Conservation (phyloP, 2,329 filamentous ascomycete species). For the Hymenoscyphus scutula region DNA sequence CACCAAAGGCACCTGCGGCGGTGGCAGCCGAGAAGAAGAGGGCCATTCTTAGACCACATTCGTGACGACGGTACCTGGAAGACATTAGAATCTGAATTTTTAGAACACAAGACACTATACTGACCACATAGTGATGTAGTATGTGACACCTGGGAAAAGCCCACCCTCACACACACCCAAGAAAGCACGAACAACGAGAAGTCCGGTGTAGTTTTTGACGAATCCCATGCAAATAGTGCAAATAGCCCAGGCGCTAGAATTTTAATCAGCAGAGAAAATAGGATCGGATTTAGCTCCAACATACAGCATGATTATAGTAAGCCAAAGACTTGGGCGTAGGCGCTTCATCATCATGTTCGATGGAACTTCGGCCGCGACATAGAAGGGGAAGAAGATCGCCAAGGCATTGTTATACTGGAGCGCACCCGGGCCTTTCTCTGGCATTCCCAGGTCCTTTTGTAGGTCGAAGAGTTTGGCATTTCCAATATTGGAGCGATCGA, state of each 20-base stretch:
- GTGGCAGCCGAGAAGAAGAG: constrained; percentile 59
- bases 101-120: not conserved
- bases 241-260: constrained; percentile 54
- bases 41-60: constrained; percentile 60
- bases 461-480: constrained; percentile 35
- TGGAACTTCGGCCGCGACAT: constrained; percentile 35
- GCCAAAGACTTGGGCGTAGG: constrained; percentile 53
- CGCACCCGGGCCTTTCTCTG: constrained; percentile 25
- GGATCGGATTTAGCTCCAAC: not conserved
- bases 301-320: constrained; percentile 59
- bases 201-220: constrained; percentile 52
- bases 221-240: constrained; percentile 68
- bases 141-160: constrained; percentile 60
- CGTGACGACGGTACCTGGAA: constrained; percentile 43
- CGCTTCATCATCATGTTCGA: constrained; percentile 41
- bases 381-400: constrained; percentile 35
- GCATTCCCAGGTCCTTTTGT: constrained; percentile 35
- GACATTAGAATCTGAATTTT: constrained; percentile 36
- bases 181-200: constrained; percentile 53
- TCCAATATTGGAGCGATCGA: constrained; percentile 34
- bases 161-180: constrained; percentile 52
- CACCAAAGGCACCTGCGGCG: constrained; percentile 52
- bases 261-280: not conserved
- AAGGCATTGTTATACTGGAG: constrained; percentile 35
- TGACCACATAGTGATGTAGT: constrained; percentile 58